Percentiles rank a stretch among this genome's conserved stretches.
Evolutionary conservation across 2,329 filamentous ascomycete species (phyloP).

Genomic region (Neoascochyta sp.): DNA sequence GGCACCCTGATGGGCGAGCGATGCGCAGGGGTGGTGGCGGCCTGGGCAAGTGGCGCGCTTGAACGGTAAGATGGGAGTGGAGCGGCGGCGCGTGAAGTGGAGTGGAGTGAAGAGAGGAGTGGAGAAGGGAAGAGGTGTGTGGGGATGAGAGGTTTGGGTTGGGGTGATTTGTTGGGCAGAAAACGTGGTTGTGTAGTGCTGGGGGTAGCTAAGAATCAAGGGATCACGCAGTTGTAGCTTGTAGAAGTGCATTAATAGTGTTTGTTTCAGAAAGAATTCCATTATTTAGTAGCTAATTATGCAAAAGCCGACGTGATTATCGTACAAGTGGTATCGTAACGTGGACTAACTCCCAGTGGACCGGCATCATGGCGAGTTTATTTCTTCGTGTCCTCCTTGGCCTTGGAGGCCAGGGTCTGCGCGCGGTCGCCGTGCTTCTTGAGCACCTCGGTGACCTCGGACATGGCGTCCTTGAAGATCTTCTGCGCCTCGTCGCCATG

Average conservation of each 20-base stretch:
- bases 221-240: no score
- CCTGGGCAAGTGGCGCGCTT: not conserved
- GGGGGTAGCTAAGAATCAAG: no score
- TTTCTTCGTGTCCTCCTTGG: conserved; percentile 36
- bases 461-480: conserved; percentile 59
- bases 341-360: not conserved
- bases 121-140: not conserved
- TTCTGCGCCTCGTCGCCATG: conserved; percentile 67
- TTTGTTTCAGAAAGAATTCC: no score
- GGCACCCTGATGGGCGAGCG: not conserved
- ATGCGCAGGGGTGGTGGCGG: not conserved
- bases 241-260: no score
- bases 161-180: not conserved
- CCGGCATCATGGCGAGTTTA: conserved; percentile 7
- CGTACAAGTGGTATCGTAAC: conserved; percentile 6
- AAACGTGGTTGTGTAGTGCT: no score
- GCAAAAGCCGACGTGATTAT: no score
- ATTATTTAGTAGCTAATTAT: not conserved
- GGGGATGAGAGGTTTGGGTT: not conserved
- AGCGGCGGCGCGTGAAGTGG: not conserved
- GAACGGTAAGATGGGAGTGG: not conserved
- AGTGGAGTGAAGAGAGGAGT: not conserved
- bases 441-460: conserved; percentile 33
- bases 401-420: conserved; percentile 30
- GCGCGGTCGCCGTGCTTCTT: conserved; percentile 36